Evolutionary conservation across 2,329 filamentous ascomycete genomes (phyloP), one percentile per base, ranked within the genome.

Genomic region (Xylariaceae sp.): DNA sequence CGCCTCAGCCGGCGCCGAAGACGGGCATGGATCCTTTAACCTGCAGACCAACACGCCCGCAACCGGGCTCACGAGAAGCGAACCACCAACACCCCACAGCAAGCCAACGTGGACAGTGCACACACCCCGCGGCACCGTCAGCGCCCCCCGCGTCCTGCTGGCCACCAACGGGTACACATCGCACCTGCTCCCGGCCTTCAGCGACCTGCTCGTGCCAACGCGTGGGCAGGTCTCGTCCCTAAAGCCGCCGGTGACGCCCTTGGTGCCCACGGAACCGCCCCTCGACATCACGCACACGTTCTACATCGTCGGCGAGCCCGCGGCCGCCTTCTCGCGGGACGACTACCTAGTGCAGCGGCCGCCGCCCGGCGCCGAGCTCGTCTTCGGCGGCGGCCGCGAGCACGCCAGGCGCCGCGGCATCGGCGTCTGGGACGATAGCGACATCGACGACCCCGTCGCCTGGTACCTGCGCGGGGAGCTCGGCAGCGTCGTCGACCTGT

Each of bases 91-190:
- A 29, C 20, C 37, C 18, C 41, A 63, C 5, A 50, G 60, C 23
- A 48, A 48, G 19, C 61, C 66, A 9, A 67, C 68, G 2, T 93
- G 89, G 85, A 77, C 79, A 0, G 75, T 91, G 0, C 77, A 85
- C 45, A 96, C 91, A 0, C 73, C 79, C 0, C 84, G 91, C 20
- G 92, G 91, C n/a, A 76, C 74, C 42, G 80, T 96, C 52, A 70
- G 70, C 0, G 79, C 91, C 1, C 74, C 77, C 12, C 80, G 83
- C 32, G 83, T 96, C 19, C 79, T 96, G 18, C 81, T 96, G 16
- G 89, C 90, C 3, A 93, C 89, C 0, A 96, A 96, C 68, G 93
- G 79, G 2, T 96, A 96, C 72, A 93, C 91, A 0, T 90, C 90
- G 1, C 81, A 87, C 57, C 79, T 96, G 3, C 75, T 93, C 1